Evolutionary conservation across 805 yeast genomes (phyloP).

Genomic region (Sugiyamaella valdiviana): DNA sequence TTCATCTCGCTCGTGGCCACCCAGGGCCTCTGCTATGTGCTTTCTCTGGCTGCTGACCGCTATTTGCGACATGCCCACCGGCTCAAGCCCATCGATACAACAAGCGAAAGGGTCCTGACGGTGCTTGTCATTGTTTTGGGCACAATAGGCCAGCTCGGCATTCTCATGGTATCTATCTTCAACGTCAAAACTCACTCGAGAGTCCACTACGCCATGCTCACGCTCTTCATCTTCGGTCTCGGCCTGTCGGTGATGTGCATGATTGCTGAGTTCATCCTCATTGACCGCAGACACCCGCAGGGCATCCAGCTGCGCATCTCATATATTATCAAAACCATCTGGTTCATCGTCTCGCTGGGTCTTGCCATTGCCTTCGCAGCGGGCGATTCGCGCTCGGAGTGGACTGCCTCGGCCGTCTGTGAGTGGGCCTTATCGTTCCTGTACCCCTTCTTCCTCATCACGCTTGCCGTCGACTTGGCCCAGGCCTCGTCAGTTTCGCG

Average conservation of each 20-base stretch:
- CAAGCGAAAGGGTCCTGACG: conserved; percentile 38
- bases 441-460: conserved; percentile 63
- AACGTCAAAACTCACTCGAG: conserved; percentile 51
- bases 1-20: conserved; percentile 72
- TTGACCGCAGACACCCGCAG: conserved; percentile 39
- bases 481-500: conserved; percentile 36
- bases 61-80: conserved; percentile 52
- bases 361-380: conserved; percentile 68
- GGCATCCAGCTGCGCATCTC: conserved; percentile 35
- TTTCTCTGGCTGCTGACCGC: conserved; percentile 58
- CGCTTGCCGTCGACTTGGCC: conserved; percentile 63
- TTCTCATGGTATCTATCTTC: conserved; percentile 67
- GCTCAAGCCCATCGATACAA: conserved; percentile 47
- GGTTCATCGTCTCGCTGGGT: conserved; percentile 61
- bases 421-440: conserved; percentile 89
- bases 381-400: conserved; percentile 30
- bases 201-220: conserved; percentile 60
- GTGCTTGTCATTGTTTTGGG: conserved; percentile 44
- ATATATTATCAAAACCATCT: conserved; percentile 48
- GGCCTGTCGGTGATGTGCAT: conserved; percentile 48
- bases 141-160: conserved; percentile 60
- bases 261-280: conserved; percentile 40
- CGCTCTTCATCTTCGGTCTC: conserved; percentile 60
- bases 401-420: conserved; percentile 51
- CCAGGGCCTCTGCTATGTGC: conserved; percentile 68